These are phyloP conservation scores for Gyrodon lividus DNA, from an alignment of 768 basidiomycete genomes.

Conservation along the genomic window DNA sequence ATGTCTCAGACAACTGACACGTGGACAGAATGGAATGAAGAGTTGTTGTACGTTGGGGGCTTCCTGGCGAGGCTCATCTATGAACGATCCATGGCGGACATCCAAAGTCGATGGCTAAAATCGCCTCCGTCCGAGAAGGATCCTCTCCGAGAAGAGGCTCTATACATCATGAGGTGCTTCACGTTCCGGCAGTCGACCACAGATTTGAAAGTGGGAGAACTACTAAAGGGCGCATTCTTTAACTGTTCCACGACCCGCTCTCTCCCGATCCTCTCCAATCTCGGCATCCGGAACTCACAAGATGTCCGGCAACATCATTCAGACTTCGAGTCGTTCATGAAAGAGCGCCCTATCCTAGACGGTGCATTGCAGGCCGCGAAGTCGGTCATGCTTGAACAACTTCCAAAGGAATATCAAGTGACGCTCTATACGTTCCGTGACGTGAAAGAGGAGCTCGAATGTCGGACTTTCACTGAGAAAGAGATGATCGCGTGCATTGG, in stretches of 20 bases:
- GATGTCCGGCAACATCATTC: slow-evolving; percentile 74
- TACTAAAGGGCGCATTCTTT: slow-evolving; percentile 77
- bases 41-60: slow-evolving; percentile 81
- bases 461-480: slow-evolving; percentile 58
- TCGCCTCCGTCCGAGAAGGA: neutral
- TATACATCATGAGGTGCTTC: slow-evolving; percentile 85
- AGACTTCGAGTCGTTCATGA: slow-evolving; percentile 68
- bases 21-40: slow-evolving; percentile 81
- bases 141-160: slow-evolving; percentile 32
- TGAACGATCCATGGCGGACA: slow-evolving; percentile 68
- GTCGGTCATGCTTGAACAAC: slow-evolving; percentile 52
- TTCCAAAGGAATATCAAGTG: slow-evolving; percentile 65
- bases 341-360: slow-evolving; percentile 63
- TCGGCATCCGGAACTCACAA: slow-evolving; percentile 62
- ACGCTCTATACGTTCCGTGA: slow-evolving; percentile 73
- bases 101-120: slow-evolving; percentile 38
- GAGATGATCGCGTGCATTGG: slow-evolving; percentile 79
- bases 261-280: slow-evolving; percentile 72
- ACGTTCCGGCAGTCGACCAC: slow-evolving; percentile 85
- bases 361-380: slow-evolving; percentile 25
- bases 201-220: slow-evolving; percentile 63
- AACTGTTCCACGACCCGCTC: slow-evolving; percentile 45
- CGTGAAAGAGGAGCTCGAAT: slow-evolving; percentile 68
- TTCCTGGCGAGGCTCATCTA: slow-evolving; percentile 80
- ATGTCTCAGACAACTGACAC: neutral